A percentile compares a stretch with the other conserved stretches of the same genome.
phyloP scores from a whole-genome alignment of 2,329 filamentous ascomycete species.

The Aspergillus novoparasiticus region DNA sequence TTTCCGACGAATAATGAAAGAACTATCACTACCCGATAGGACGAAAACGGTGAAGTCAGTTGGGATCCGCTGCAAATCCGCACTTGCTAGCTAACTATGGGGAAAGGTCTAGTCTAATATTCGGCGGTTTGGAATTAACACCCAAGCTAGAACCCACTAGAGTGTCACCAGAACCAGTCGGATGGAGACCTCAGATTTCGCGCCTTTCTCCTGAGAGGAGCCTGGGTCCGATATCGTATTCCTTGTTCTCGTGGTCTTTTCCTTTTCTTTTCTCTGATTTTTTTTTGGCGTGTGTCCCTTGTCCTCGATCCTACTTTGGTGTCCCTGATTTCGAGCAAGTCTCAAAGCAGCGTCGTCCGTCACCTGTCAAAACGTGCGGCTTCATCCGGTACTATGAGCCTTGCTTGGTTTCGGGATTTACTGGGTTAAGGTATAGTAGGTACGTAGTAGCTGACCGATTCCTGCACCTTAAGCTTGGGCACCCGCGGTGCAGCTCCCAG shows the following conservation, averaged over 20 bases:
- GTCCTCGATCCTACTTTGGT: neutral
- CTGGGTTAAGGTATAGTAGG: neutral
- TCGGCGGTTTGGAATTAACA: conserved; percentile 22
- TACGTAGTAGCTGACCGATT: conserved; percentile 1
- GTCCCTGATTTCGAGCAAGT: neutral
- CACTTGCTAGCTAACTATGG: conserved; percentile 15
- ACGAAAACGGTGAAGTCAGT: conserved; percentile 7
- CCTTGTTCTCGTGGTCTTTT: neutral
- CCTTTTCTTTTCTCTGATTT: neutral
- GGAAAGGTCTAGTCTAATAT: conserved; percentile 13
- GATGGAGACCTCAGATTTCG: conserved; percentile 29
- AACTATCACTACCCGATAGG: conserved; percentile 1
- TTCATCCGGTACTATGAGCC: conserved; percentile 4
- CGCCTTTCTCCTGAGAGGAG: conserved; percentile 10
- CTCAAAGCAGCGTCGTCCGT: conserved; percentile 6
- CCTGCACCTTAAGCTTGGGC: conserved; percentile 6
- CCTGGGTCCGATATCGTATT: neutral
- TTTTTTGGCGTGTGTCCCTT: too few relatives aligned
- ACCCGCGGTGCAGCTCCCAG: conserved; percentile 6
- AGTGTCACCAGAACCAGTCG: conserved; percentile 29
- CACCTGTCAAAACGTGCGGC: conserved; percentile 12
- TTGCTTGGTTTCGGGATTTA: neutral
- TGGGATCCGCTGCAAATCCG: conserved; percentile 18
- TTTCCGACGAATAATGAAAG: conserved; percentile 13
- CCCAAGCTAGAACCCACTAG: conserved; percentile 37